Percentiles rank a stretch among this genome's conserved stretches.
phyloP scores from a whole-genome alignment of 2,329 filamentous ascomycete species.

The Trichoderma harzianum region DNA sequence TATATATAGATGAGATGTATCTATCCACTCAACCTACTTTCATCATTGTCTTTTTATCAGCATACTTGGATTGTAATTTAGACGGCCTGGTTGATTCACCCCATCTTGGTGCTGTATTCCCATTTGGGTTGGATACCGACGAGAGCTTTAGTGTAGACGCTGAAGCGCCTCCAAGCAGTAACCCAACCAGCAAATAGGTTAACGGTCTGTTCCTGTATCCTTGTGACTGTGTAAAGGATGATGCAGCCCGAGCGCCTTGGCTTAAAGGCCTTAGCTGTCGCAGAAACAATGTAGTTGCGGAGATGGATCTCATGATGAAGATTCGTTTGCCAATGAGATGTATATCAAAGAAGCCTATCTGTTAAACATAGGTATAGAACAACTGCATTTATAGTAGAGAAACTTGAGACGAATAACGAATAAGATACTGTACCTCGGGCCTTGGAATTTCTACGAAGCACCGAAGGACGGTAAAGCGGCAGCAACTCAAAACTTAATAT shows the following conservation, averaged over 20 bases:
- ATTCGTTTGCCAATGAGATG: background rate
- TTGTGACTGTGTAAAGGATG: background rate
- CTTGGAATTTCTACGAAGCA: background rate
- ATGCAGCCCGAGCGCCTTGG: background rate
- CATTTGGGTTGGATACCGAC: background rate
- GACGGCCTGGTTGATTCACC: background rate
- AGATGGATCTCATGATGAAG: background rate
- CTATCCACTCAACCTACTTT: constrained; percentile 17
- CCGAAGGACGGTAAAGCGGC: background rate
- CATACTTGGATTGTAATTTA: constrained; percentile 20
- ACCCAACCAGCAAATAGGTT: background rate
- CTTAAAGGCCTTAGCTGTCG: background rate
- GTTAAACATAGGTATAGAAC: background rate
- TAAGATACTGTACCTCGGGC: background rate
- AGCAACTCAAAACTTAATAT: background rate
- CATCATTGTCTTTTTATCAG: constrained; percentile 25
- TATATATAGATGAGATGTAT: background rate
- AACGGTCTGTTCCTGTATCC: background rate
- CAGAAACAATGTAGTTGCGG: background rate
- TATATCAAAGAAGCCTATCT: background rate
- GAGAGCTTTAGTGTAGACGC: background rate
- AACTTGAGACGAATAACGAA: background rate
- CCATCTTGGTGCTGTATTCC: constrained; percentile 19
- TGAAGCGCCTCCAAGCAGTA: constrained; percentile 9
- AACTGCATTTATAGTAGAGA: background rate